Evolutionary conservation across 139 green algal species (phyloP), one percentile per base, ranked within the genome.

Genomic region (Pedinophyceae sp.): DNA sequence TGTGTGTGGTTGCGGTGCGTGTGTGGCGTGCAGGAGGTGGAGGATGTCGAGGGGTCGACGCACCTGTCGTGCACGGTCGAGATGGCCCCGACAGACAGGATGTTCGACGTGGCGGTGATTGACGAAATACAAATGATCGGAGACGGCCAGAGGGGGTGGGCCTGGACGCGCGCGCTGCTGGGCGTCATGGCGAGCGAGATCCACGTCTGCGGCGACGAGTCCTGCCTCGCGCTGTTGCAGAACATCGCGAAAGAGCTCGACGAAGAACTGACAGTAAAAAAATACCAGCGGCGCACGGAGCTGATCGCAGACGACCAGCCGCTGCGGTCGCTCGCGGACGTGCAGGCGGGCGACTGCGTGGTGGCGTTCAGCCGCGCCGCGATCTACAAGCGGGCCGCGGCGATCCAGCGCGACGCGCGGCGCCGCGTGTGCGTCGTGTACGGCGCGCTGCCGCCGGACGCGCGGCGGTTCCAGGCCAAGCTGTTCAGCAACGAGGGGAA

Each of bases 101-200:
- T 64, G n/a, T 60, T 83, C 29, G 87, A 96, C 15, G 84, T 95
- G 52, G 88, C 84, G 0, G 80, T 97, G 24, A 79, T 97, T 25
- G 90, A 98, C 54, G 90, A 98, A 60, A 88, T 97, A 27, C 74
- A 89, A 72, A 74, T 96, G 67, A 76, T 97, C 40, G 81, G 74
- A 4, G 85, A 97, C 58, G 58, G 79, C 24, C 28, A 64, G 10
- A 66, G 91, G 0, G 91, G 91, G 13, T 96, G 80, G 75, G 91
- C 83, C 2, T 98, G 87, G 85, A 98, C 89, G 1, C 66, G 87
- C 0, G 89, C 89, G 0, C 59, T 98, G 39, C 74, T 86, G 58
- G 86, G 86, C 0, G 23, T 93, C 39, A 68, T 79, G 3, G 83
- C 86, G 20, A 67, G 71, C 16, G 80, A 93, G 60, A 66, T 98